Conservation (phyloP, 2,329 filamentous ascomycete genomes). For the Gaeumannomyces sp. region DNA sequence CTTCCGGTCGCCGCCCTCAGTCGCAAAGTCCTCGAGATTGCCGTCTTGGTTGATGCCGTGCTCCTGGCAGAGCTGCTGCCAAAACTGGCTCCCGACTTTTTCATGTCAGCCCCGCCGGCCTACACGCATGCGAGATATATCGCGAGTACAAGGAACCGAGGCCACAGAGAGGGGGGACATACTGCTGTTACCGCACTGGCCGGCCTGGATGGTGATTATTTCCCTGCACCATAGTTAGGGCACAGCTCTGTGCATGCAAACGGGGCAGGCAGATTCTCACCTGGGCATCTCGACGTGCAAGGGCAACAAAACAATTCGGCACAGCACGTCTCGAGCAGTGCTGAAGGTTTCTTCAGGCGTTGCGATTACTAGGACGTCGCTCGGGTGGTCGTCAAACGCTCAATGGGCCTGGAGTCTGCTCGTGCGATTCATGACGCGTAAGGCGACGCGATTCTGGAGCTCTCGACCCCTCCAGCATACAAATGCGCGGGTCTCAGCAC, state of each 20-base stretch:
- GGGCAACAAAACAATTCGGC: not conserved
- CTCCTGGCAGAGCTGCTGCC: slow-evolving; percentile 97
- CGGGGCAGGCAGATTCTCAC: slow-evolving; percentile 15
- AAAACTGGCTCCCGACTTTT: slow-evolving; percentile 91
- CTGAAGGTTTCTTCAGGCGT: not conserved
- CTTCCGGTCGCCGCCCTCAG: slow-evolving; percentile 94
- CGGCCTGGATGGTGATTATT: slow-evolving; percentile 98
- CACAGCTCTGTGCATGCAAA: not conserved
- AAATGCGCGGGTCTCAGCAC: not conserved
- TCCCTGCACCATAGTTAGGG: slow-evolving; percentile 53
- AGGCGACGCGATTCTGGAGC: not conserved
- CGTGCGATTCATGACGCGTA: not conserved
- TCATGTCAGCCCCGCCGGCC: not conserved
- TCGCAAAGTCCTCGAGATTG: slow-evolving; percentile 95
- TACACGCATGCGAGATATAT: not conserved
- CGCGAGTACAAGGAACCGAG: not conserved
- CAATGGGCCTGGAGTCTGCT: not conserved
- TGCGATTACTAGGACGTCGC: not conserved
- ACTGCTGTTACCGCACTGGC: slow-evolving; percentile 99
- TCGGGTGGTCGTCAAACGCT: not conserved
- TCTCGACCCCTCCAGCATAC: not conserved
- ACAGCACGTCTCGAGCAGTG: not conserved
- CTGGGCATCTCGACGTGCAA: slow-evolving; percentile 25
- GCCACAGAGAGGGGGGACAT: slow-evolving; percentile 37
- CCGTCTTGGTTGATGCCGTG: slow-evolving; percentile 97